phyloP scores from a whole-genome alignment of 257 asterid genomes.

The Solanum chiquidenum region DNA sequence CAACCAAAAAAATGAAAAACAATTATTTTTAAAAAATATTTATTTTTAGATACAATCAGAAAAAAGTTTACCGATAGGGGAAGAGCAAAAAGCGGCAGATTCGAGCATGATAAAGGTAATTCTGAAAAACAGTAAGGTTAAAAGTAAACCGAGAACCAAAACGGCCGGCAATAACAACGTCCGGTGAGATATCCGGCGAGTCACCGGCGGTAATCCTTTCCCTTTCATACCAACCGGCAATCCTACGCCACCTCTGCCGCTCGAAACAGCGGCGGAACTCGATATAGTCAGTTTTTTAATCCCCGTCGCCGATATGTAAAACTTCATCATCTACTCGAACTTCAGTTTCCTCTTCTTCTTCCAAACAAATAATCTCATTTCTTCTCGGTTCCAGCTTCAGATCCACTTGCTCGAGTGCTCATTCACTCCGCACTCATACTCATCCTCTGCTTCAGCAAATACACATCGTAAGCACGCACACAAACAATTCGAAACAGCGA shows the following conservation, averaged over 20 bases:
- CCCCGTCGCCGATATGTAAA: constrained; percentile 33
- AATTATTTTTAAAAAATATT: no score
- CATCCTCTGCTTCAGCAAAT: not conserved
- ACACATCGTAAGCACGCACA: not conserved
- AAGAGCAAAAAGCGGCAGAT: constrained; percentile 62
- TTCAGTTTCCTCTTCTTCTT: constrained; percentile 9
- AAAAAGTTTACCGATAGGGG: constrained; percentile 39
- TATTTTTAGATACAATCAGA: not conserved
- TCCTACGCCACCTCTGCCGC: constrained; percentile 20
- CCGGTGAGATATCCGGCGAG: constrained; percentile 41
- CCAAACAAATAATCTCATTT: constrained; percentile 6
- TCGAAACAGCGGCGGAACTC: constrained; percentile 8
- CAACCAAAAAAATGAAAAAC: not conserved
- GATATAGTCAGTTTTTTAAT: constrained; percentile 34
- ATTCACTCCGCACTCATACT: not conserved
- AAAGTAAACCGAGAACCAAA: constrained; percentile 37
- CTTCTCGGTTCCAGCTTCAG: not conserved
- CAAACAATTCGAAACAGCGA: not conserved
- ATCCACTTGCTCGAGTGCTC: not conserved
- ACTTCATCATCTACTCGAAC: constrained; percentile 33
- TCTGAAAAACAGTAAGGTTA: constrained; percentile 48
- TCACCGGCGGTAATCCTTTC: constrained; percentile 18
- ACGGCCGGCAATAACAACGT: constrained; percentile 34
- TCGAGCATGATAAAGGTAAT: constrained; percentile 54
- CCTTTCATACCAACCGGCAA: constrained; percentile 23